Evolutionary conservation across 2,329 filamentous ascomycete species (phyloP), one percentile per base, ranked within the genome.

Genomic region (Magnaporthiopsis incrustans): DNA sequence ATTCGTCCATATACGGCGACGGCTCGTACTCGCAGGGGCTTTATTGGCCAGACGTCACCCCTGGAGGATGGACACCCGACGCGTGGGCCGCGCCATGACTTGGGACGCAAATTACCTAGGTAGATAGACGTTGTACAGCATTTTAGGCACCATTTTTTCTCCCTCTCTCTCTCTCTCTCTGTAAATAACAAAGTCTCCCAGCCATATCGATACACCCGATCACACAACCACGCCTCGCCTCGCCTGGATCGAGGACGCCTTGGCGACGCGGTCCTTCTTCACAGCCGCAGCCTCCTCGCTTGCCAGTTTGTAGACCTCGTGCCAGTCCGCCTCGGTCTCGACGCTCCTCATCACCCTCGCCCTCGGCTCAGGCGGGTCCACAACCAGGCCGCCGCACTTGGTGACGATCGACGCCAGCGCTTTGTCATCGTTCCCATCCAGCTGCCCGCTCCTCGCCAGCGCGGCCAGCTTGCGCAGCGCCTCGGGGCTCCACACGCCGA

Each of bases 401-500:
- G 12, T 5, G 18, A 53, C 44, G 22, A 53, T 7, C 44, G 44
- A 53, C 3, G 18, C 18, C 44, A 53, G 8, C 6, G 7, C 44
- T 8, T 53, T 22, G 22, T n/a, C 44, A 8, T n/a, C 44, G 8
- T 10, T 22, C 18, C 44, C 44, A 15, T 15, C 44, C 58, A 7
- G 30, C 58, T 27, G 30, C 32, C 44, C 44, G 18, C 44, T 22
- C 44, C 22, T 22, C 6, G 7, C 44, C 44, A 6, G 44, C 44
- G 44, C 44, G 44, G 44, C 27, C 5, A 62, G 61, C 32, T 25
- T 27, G 25, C 61, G 44, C 44, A 77, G 64, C 0, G 73, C 74
- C 26, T 71, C 66, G 1, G 73, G 70, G 3, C 70, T 68, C 76
- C 76, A 77, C 4, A 77, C 69, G 1, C 67, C 72, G n/a, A 77